A percentile compares a stretch with the other conserved stretches of the same genome.
phyloP scores from a whole-genome alignment of 2,329 filamentous ascomycete species.

The Alternaria brassicicola region DNA sequence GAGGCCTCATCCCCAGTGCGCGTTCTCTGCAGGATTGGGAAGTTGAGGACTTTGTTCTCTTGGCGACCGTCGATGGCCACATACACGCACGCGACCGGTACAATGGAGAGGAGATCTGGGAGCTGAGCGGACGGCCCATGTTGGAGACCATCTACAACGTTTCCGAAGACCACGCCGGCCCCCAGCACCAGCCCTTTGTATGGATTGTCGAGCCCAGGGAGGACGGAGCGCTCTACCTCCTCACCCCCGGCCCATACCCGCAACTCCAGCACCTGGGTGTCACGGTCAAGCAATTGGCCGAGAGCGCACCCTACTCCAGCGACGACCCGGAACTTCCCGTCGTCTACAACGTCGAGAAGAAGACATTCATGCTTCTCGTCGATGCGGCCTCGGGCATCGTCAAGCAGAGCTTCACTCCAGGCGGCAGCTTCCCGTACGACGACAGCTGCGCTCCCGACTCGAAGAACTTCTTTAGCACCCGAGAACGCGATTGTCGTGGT shows the following conservation, averaged over 20 bases:
- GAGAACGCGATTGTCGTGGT: slow-evolving; percentile 71
- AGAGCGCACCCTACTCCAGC: slow-evolving; percentile 76
- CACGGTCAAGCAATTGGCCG: slow-evolving; percentile 87
- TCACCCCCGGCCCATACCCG: slow-evolving; percentile 69
- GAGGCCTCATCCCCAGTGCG: slow-evolving; percentile 70
- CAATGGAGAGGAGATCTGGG: slow-evolving; percentile 84
- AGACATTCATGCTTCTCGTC: slow-evolving; percentile 85
- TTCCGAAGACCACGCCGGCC: slow-evolving; percentile 43
- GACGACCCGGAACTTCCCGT: slow-evolving; percentile 70
- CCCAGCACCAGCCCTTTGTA: slow-evolving; percentile 78
- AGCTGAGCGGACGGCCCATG: slow-evolving; percentile 84
- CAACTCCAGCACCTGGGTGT: slow-evolving; percentile 70
- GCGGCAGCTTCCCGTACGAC: slow-evolving; percentile 70
- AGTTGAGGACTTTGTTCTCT: slow-evolving; percentile 99
- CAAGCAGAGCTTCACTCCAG: slow-evolving; percentile 81
- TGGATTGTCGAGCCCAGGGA: slow-evolving; percentile 95
- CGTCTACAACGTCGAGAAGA: slow-evolving; percentile 90
- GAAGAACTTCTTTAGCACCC: slow-evolving; percentile 59
- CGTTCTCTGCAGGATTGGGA: slow-evolving; percentile 99
- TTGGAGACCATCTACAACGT: slow-evolving; percentile 83
- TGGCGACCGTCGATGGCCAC: slow-evolving; percentile 99
- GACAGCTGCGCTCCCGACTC: slow-evolving; percentile 74
- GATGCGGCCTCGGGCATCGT: slow-evolving; percentile 85
- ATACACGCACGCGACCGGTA: slow-evolving; percentile 89
- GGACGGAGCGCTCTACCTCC: slow-evolving; percentile 86